These are phyloP conservation scores for Tylopilus intermedius DNA, from an alignment of 768 basidiomycete genomes.

Conservation along the genomic window DNA sequence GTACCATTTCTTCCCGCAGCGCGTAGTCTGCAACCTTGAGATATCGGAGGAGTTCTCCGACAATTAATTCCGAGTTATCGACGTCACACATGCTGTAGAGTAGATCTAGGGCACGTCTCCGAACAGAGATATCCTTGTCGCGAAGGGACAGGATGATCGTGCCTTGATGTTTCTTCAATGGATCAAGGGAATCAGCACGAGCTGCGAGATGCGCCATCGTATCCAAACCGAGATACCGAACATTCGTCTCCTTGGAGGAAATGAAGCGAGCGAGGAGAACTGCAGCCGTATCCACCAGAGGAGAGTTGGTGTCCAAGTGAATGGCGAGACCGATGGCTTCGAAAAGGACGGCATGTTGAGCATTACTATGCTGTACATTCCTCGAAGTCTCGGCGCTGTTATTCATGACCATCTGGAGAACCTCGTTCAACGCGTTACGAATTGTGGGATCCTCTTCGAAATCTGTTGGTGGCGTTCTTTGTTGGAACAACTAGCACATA, in stretches of 20 bases:
- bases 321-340: slow-evolving; percentile 97
- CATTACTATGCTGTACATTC: slow-evolving; percentile 98
- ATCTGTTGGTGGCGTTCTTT: slow-evolving; percentile 4
- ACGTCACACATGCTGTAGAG: slow-evolving; percentile 99
- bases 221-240: slow-evolving; percentile 94
- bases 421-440: slow-evolving; percentile 68
- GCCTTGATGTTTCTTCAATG: slow-evolving; percentile 92
- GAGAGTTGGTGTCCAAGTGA: slow-evolving; percentile 88
- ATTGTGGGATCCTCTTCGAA: slow-evolving; percentile 78
- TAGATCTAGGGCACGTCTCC: slow-evolving; percentile 88
- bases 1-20: slow-evolving; percentile 95
- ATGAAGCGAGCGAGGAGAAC: slow-evolving; percentile 93
- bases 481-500: slow-evolving; percentile 32
- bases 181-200: slow-evolving; percentile 82
- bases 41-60: slow-evolving; percentile 91
- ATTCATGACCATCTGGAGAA: slow-evolving; percentile 86
- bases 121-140: slow-evolving; percentile 96
- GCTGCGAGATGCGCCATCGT: slow-evolving; percentile 98
- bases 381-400: slow-evolving; percentile 85
- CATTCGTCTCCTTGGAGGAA: slow-evolving; percentile 96
- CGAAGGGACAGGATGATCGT: slow-evolving; percentile 93
- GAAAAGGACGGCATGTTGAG: slow-evolving; percentile 96
- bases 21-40: slow-evolving; percentile 96
- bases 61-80: slow-evolving; percentile 94
- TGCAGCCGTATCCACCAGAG: slow-evolving; percentile 82